These are phyloP conservation scores for Reticulascus tulasneorum DNA, from an alignment of 2,329 filamentous ascomycete genomes.

Conservation along the genomic window DNA sequence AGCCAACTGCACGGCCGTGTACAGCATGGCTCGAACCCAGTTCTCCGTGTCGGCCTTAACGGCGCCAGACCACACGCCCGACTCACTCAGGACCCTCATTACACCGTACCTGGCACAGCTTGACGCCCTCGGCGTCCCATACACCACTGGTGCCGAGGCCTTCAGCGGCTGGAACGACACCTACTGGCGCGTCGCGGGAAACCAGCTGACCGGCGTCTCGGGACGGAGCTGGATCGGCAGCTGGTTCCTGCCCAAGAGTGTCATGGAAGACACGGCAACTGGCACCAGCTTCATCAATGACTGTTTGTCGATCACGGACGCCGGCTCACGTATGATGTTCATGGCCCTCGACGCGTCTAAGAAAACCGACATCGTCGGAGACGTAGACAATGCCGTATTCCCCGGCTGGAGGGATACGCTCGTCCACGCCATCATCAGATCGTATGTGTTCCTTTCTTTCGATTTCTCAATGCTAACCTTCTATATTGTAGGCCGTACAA, in stretches of 20 bases:
- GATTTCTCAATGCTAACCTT: background rate
- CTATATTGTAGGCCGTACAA: background rate
- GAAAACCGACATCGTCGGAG: constrained; percentile 8
- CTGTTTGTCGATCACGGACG: background rate
- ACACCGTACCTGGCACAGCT: constrained; percentile 38
- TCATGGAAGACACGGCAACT: constrained; percentile 7
- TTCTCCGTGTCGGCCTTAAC: constrained; percentile 27
- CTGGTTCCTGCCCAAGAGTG: constrained; percentile 7
- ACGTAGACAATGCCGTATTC: constrained; percentile 15
- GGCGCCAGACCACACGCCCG: constrained; percentile 35
- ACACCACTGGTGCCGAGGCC: constrained; percentile 21
- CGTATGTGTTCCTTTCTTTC: constrained; percentile 2
- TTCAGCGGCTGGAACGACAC: constrained; percentile 23
- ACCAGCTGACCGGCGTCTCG: constrained; percentile 11
- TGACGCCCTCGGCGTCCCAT: constrained; percentile 15
- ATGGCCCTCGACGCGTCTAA: constrained; percentile 9
- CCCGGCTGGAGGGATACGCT: constrained; percentile 18
- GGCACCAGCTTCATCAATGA: background rate
- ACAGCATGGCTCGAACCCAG: constrained; percentile 10
- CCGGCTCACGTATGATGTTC: too few relatives aligned
- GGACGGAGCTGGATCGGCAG: constrained; percentile 12
- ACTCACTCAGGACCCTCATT: constrained; percentile 35
- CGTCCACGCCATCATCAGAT: constrained; percentile 10
- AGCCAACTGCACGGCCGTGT: constrained; percentile 5
- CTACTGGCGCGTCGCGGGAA: constrained; percentile 17